Percentiles rank a stretch among this genome's conserved stretches.
Evolutionary conservation across 768 basidiomycete genomes (phyloP).

Genomic region (Strobilomyces confusus): DNA sequence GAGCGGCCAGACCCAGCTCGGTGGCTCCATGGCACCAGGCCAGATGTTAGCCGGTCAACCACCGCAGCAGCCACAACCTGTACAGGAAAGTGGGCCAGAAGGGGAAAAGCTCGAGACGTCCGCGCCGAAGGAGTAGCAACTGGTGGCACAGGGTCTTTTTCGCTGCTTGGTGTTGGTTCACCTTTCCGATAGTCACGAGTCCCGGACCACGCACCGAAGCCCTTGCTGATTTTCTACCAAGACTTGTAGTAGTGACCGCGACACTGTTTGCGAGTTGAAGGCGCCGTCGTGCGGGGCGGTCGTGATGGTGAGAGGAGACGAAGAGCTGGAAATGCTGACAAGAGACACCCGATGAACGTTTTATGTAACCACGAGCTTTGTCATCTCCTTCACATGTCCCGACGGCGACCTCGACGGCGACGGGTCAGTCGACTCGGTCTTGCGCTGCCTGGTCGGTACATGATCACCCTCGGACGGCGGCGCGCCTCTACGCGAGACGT

Average conservation of each 20-base stretch:
- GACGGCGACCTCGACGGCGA: too few relatives aligned
- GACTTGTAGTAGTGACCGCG: constrained; percentile 13
- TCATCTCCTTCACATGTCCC: constrained; percentile 18
- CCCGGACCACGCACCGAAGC: constrained; percentile 11
- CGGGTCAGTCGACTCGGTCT: too few relatives aligned
- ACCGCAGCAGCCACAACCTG: constrained; percentile 17
- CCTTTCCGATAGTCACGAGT: constrained; percentile 4
- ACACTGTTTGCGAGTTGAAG: background rate
- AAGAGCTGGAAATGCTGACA: constrained; percentile 33
- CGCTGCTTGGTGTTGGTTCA: constrained; percentile 3
- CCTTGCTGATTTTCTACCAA: background rate
- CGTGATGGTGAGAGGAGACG: constrained; percentile 34
- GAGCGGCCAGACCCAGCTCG: constrained; percentile 36
- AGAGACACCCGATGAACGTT: constrained; percentile 27
- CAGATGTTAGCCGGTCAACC: constrained; percentile 24
- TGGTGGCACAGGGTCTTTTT: background rate
- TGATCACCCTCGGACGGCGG: too few relatives aligned
- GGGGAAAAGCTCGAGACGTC: constrained; percentile 27
- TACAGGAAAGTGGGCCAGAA: constrained; percentile 24
- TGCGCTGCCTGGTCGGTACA: too few relatives aligned
- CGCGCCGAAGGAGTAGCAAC: constrained; percentile 21
- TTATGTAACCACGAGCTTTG: constrained; percentile 36
- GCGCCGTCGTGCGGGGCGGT: background rate
- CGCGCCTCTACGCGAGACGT: too few relatives aligned
- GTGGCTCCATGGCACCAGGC: constrained; percentile 27